phyloP scores from a whole-genome alignment of 208 protist species.

The Trypanosomatidae sp. region DNA sequence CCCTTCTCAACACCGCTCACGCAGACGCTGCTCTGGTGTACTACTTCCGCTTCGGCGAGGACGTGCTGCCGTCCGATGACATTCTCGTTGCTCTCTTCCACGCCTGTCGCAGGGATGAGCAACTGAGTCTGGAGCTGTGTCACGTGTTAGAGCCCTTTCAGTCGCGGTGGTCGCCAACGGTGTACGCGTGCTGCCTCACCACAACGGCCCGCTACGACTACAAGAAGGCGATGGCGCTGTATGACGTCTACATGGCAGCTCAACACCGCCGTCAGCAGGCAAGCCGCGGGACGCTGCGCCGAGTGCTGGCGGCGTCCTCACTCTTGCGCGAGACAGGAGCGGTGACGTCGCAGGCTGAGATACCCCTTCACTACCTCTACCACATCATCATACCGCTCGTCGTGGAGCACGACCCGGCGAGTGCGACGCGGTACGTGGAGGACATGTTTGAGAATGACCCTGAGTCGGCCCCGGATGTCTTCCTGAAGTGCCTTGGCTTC shows the following conservation, averaged over 20 bases:
- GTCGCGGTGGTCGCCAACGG: slow-evolving; percentile 48
- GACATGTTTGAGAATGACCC: slow-evolving; percentile 71
- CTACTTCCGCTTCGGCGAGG: slow-evolving; percentile 58
- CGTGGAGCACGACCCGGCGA: slow-evolving; percentile 44
- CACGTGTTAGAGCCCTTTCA: slow-evolving; percentile 45
- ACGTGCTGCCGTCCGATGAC: slow-evolving; percentile 66
- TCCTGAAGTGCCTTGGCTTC: slow-evolving; percentile 57
- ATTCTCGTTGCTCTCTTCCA: slow-evolving; percentile 69
- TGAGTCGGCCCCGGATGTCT: slow-evolving; percentile 58
- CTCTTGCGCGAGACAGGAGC: slow-evolving; percentile 24
- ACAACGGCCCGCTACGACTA: slow-evolving; percentile 53
- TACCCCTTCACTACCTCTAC: slow-evolving; percentile 60
- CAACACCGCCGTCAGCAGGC: slow-evolving; percentile 3
- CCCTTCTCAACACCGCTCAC: slow-evolving; percentile 42
- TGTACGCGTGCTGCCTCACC: slow-evolving; percentile 80
- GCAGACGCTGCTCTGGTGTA: slow-evolving; percentile 44
- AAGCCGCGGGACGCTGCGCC: slow-evolving; percentile 6
- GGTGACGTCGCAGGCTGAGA: slow-evolving; percentile 3
- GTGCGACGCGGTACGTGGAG: slow-evolving; percentile 33
- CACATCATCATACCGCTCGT: slow-evolving; percentile 79
- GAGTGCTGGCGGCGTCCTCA: slow-evolving; percentile 28
- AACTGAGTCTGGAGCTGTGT: slow-evolving; percentile 49
- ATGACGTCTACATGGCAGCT: slow-evolving; percentile 40
- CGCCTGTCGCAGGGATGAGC: slow-evolving; percentile 37
- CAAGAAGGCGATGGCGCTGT: slow-evolving; percentile 45